Evolutionary conservation across 345 rosid species (phyloP).

Genomic region (Populus alba): DNA sequence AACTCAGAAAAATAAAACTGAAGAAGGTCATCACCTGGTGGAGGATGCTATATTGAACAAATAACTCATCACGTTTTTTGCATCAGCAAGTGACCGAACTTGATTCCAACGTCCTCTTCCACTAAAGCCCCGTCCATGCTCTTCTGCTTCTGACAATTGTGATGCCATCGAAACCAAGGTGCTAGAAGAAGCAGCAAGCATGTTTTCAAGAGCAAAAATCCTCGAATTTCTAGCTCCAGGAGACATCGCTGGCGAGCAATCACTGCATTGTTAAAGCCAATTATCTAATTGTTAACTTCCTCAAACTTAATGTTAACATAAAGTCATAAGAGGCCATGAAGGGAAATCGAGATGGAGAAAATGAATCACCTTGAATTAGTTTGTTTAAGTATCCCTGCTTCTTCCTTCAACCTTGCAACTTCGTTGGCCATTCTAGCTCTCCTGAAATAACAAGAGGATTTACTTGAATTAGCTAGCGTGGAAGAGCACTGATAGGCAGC

Average conservation of each 20-base stretch:
- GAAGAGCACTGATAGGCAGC: neutral
- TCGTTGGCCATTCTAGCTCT: conserved; percentile 89
- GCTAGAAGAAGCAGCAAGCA: conserved; percentile 87
- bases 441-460: conserved; percentile 45
- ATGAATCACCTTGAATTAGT: conserved; percentile 53
- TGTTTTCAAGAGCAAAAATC: conserved; percentile 89
- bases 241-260: conserved; percentile 58
- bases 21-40: conserved; percentile 57
- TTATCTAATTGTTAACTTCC: neutral
- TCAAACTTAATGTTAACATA: neutral
- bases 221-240: conserved; percentile 98
- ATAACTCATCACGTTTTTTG: conserved; percentile 77
- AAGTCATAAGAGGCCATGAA: neutral
- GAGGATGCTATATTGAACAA: conserved; percentile 82
- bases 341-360: neutral
- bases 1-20: conserved; percentile 2
- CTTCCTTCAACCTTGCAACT: conserved; percentile 78
- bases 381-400: conserved; percentile 54
- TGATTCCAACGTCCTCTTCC: conserved; percentile 99
- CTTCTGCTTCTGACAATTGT: conserved; percentile 96
- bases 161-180: conserved; percentile 95
- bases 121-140: conserved; percentile 76
- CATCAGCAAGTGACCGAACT: conserved; percentile 82
- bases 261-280: conserved; percentile 43
- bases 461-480: conserved; percentile 1